Evolutionary conservation across 805 yeast genomes (phyloP), one percentile per base, ranked within the genome.

Genomic region (Metschnikowia corniflorae): DNA sequence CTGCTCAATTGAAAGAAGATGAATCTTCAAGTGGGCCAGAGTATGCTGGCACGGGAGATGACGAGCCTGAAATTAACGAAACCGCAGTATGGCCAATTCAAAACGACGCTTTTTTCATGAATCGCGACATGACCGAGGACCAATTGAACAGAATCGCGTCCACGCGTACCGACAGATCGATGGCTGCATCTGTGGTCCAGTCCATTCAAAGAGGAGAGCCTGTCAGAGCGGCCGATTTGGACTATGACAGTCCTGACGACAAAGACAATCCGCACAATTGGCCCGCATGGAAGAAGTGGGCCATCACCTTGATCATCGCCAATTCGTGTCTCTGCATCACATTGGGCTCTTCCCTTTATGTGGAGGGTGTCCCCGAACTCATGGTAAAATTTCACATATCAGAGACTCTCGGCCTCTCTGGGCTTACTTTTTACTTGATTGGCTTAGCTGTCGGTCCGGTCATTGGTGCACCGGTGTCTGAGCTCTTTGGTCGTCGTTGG

Each of bases 361-460:
- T 82, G 17, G 70, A 76, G 38, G 83, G 88, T 41, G 71, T 81
- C 2, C 73, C 77, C 2, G 80, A 76, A 42, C 57, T 83, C 51
- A 57, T 62, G 50, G 39, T 37, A 1, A 54, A 64, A 40, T 73
- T 82, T 55, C 63, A 67, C n/a, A 69, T 73, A 9, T 75, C 80
- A 8, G 73, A 78, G 55, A 80, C 80, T 26, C 65, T 83, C 40
- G 80, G 76, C 9, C 53, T 84, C 21, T 61, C 84, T 2, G 93
- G 93, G 8, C 68, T 83, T 46, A 77, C 88, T 0, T 74, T 83
- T 43, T 83, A 82, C 53, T 55, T 82, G 37, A 39, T 83, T 18
- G 91, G 91, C n/a, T 65, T 83, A 33, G 82, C 87, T 0, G 63
- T 73, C 42, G 86, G 86, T 9, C 87, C 88, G 1, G 77, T 79